phyloP scores from a whole-genome alignment of 2,329 filamentous ascomycete species.

The Aspergillus tanneri region DNA sequence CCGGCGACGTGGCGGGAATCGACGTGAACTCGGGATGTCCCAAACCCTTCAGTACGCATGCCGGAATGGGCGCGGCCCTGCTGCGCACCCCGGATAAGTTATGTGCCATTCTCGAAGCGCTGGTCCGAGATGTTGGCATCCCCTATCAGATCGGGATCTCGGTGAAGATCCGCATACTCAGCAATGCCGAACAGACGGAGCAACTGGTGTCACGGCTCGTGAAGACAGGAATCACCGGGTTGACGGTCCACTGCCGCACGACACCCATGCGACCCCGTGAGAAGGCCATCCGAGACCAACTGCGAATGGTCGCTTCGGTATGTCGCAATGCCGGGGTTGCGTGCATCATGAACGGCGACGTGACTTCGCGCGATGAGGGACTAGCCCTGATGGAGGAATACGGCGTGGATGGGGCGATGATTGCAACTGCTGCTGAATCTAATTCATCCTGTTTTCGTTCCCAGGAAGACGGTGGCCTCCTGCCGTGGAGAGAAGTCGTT shows the following conservation, averaged over 20 bases:
- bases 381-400: constrained; percentile 70
- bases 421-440: constrained; percentile 85
- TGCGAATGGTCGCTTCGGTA: constrained; percentile 77
- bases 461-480: constrained; percentile 65
- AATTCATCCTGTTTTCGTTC: constrained; percentile 85
- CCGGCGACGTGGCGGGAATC: constrained; percentile 84
- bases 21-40: constrained; percentile 98
- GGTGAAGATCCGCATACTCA: constrained; percentile 90
- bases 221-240: constrained; percentile 82
- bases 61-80: constrained; percentile 93
- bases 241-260: constrained; percentile 94
- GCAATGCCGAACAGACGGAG: constrained; percentile 73
- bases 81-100: constrained; percentile 81
- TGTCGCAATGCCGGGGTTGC: constrained; percentile 85
- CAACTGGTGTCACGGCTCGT: constrained; percentile 74
- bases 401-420: constrained; percentile 94
- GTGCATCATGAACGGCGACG: constrained; percentile 94
- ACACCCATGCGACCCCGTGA: constrained; percentile 93
- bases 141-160: constrained; percentile 88
- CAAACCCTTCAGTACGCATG: constrained; percentile 89
- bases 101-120: constrained; percentile 74
- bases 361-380: constrained; percentile 71
- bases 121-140: constrained; percentile 74
- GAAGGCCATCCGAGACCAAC: constrained; percentile 78
- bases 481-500: constrained; percentile 74